Base-by-base conservation (phyloP, 2,329 filamentous ascomycete species). In the Neocucurbitaria cava region DNA sequence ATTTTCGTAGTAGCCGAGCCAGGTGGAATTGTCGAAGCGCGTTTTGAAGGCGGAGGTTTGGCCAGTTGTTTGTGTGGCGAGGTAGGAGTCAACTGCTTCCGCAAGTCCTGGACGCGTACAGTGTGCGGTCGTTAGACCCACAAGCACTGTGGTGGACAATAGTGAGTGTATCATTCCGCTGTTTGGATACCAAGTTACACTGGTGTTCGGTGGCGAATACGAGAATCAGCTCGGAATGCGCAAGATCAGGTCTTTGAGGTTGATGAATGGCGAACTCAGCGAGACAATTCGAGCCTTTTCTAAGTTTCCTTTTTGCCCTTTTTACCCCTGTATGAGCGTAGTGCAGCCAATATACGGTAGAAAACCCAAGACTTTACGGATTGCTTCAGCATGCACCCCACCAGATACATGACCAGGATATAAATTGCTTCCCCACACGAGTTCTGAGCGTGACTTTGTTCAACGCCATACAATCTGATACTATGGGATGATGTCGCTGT, bases 1-100 rank as follows among this genome's bases (percentile, higher is more conserved):
- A 43, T 70, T 70, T 39, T 70, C 66, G 42, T 49, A 62, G 54
- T 70, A 70, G n/a, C 64, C 64, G 15, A 64, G 57, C 61, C 62
- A 68, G 41, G 64, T 70, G 43, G 56, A 54, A 46, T 68, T 70
- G 53, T 64, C 60, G 54, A 69, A 64, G 35, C 46, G 53, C 2
- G 66, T 21, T 15, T 50, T 61, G 57, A 68, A 54, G 24, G 26
- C 11, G 38, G 46, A 6, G 28, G 35, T 36, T 35, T 64, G 33
- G 20, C 67, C 67, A 28, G 15, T 51, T 3, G 20, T 54, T 56
- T 68, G 67, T 3, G 64, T 43, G 6, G 43, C 17, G 31, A 70
- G 50, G 48, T 70, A 70, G 0, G 53, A 39, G 18, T 61, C 49
- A 9, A 64, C 60, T 9, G 54, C 59, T 43, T 59, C 53, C 13